Conservation (phyloP, 164 flowering plant species). For the Nelumbo lutea region DNA sequence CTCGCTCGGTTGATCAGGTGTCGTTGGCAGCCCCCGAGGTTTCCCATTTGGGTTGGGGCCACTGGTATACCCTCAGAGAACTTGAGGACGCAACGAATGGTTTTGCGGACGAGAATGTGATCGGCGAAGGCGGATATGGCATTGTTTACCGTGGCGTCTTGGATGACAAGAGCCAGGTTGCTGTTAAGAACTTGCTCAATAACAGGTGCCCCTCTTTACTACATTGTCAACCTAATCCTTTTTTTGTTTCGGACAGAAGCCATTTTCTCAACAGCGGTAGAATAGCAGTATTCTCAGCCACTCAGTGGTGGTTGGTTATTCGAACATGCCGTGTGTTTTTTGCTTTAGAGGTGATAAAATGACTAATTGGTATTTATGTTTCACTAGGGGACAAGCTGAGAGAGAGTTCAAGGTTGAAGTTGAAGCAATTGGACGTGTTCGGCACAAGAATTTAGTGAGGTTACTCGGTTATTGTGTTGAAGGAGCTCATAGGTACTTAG, state of each 20-base stretch:
- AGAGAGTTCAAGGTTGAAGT: slow-evolving; percentile 79
- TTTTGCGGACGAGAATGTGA: slow-evolving; percentile 61
- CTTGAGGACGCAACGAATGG: slow-evolving; percentile 57
- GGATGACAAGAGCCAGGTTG: slow-evolving; percentile 42
- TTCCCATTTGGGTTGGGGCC: slow-evolving; percentile 81
- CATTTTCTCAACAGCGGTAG: background rate
- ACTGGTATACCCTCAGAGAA: slow-evolving; percentile 71
- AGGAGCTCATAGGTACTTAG: slow-evolving; percentile 81
- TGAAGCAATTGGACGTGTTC: slow-evolving; percentile 86
- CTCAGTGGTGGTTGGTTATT: background rate
- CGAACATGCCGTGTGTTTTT: no score
- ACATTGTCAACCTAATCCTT: background rate
- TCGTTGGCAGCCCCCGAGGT: slow-evolving; percentile 43
- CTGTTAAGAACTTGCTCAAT: slow-evolving; percentile 68
- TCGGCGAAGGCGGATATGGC: slow-evolving; percentile 76
- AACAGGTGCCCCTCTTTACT: slow-evolving; percentile 35
- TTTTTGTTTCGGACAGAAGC: background rate
- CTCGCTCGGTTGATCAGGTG: slow-evolving; percentile 35
- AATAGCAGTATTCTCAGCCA: background rate
- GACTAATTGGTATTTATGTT: slow-evolving; percentile 1
- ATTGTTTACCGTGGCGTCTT: slow-evolving; percentile 60
- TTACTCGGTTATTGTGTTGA: slow-evolving; percentile 88
- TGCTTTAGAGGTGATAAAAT: no score
- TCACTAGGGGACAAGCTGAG: slow-evolving; percentile 72
- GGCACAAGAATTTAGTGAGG: slow-evolving; percentile 88